phyloP scores from a whole-genome alignment of 148 eudicot species.

The Spergularia bocconei region DNA sequence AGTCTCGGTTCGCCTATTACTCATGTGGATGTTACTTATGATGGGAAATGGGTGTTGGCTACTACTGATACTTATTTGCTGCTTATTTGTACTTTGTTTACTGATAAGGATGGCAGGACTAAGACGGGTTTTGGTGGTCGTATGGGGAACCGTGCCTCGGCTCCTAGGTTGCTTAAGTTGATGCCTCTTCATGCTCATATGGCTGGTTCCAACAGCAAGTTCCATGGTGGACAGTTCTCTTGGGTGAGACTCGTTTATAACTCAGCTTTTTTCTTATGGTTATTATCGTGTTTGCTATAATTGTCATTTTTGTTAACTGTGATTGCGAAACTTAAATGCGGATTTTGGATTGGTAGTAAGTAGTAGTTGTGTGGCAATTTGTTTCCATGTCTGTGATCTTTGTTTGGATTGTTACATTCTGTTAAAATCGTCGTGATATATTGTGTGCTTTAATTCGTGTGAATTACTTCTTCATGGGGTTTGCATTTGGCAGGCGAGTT shows the following conservation, averaged over 20 bases:
- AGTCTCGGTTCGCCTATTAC: conserved; percentile 92
- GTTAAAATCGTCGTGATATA: no score
- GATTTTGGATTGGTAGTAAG: no score
- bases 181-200: conserved; percentile 88
- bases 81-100: conserved; percentile 83
- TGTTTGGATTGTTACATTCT: background rate
- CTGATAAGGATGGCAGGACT: conserved; percentile 87
- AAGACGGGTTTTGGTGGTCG: conserved; percentile 87
- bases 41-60: conserved; percentile 98
- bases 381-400: background rate
- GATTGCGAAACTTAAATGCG: no score
- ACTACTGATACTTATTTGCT: conserved; percentile 85
- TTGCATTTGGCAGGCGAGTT: no score
- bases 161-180: conserved; percentile 85
- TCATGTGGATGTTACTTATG: conserved; percentile 92
- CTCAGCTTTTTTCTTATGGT: background rate
- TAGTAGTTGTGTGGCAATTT: background rate
- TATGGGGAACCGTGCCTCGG: conserved; percentile 83
- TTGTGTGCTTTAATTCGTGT: no score
- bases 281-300: no score
- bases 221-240: conserved; percentile 88
- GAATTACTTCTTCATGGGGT: no score
- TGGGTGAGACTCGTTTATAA: conserved; percentile 57
- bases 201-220: conserved; percentile 66
- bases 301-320: no score